Base-by-base conservation (phyloP, 495 filamentous ascomycete species). In the Neurospora tetrasperma region DNA sequence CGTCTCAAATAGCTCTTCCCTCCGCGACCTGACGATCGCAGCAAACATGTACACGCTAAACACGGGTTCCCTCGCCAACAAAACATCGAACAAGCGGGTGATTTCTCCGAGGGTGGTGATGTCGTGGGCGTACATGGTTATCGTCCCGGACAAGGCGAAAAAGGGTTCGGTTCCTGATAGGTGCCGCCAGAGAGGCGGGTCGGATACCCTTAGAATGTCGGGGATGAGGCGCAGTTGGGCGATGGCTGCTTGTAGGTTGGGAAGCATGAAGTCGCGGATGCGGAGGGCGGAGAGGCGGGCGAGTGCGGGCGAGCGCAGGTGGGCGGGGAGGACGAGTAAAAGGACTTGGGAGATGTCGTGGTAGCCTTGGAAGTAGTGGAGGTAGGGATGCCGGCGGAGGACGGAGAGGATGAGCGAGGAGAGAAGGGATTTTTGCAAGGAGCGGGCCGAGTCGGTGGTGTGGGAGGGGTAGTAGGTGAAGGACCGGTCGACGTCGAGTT, bases 341-440 rank as follows among this genome's bases (percentile, higher is more conserved):
- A 99, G 85, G n/a, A 99, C 96, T 80, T 98, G 96, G 74, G 92
- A 95, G 77, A 99, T 98, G 82, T 99, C 96, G 79, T 99, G 96
- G 82, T 97, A 99, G 74, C 96, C 96, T 85, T 99, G 96, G 83
- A 98, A 98, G 82, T 99, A 99, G 82, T 89, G 92, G 14, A 99
- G 90, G 84, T 91, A 90, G 5, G 96, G 96, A 77, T 97, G 86
- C 11, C 88, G 86, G 20, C 96, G 88, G 35, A 98, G 86, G 23
- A 94, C 87, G 74, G 90, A 85, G 48, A 85, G 87, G 78, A 98
- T 97, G 23, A 98, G 83, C 72, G 86, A 80, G 16, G 90, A 93
- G 31, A 97, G 86, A 79, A 93, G 88, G 48, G 82, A 75, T 77
- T 94, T 96, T 75, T 91, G 89, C 46, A 79, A 72, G 62, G 86